Base-by-base conservation (phyloP, 805 yeast genomes). In the Schwanniomyces sp. region DNA sequence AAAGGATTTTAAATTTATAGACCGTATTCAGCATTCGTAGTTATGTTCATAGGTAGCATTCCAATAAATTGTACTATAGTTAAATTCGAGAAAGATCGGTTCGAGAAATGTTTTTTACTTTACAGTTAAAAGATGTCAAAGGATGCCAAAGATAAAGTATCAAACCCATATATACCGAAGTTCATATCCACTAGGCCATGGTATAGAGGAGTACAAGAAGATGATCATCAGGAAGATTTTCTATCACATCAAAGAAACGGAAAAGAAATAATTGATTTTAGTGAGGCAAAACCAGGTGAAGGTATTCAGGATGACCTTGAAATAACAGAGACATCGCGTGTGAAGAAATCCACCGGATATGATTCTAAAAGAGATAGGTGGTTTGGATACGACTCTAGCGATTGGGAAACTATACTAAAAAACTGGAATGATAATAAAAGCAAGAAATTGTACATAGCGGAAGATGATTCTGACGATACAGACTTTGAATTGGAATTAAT, bases 281-380 rank as follows among this genome's bases (percentile, higher is more conserved):
- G 81, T 48, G 78, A 74, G 48, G 78, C 91, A 0, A 69, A 72
- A 47, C 60, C 70, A 5, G 91, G 90, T 0, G 44, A 52, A 1
- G 90, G 90, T 7, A 84, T 85, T 28, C 52, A 55, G 1, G 88
- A 85, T 64, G 72, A 67, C 26, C 60, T 72, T 34, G 59, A 45
- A 37, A 43, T 37, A 30, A 37, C 54, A 29, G 58, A 49, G 10
- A 54, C 52, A 4, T 56, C 60, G 3, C 58, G 64, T 10, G 60
- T 63, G 6, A 61, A 64, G 41, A 64, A 53, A 40, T 63, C 57
- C 42, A 67, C 59, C 2, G 68, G 64, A 25, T 88, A 83, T 76
- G 95, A 87, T 56, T 78, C 84, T 9, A 85, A 84, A 52, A 68
- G 91, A 49, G 96, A 88, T 64, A 72, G 89, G 49, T 88, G 94